Percentiles rank a stretch among this genome's conserved stretches.
These are phyloP conservation scores for Hypoxylon sp. DNA, from an alignment of 2,329 filamentous ascomycete genomes.

Conservation along the genomic window DNA sequence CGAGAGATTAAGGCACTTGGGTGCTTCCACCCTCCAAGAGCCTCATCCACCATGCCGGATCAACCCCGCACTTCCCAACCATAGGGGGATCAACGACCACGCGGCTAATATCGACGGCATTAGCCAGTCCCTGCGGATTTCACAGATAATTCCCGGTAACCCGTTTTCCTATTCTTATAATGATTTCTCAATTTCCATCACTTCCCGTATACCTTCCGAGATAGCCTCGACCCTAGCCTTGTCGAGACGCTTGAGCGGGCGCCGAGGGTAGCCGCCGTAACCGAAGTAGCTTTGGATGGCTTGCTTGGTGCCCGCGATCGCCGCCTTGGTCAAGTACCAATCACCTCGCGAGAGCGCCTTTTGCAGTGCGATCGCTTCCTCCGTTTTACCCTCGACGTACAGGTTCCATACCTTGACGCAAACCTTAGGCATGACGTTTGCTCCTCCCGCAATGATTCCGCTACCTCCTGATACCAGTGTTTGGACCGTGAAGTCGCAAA, in stretches of 20 bases:
- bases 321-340: slow-evolving; percentile 85
- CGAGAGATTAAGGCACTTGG: slow-evolving; percentile 9
- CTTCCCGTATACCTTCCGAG: slow-evolving; percentile 69
- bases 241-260: slow-evolving; percentile 76
- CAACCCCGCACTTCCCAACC: slow-evolving; percentile 44
- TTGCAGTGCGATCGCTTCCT: slow-evolving; percentile 81
- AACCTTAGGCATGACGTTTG: slow-evolving; percentile 86
- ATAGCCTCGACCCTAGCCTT: slow-evolving; percentile 66
- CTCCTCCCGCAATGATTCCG: slow-evolving; percentile 87
- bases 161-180: slow-evolving; percentile 59
- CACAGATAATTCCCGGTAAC: slow-evolving; percentile 37
- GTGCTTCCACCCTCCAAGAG: slow-evolving; percentile 39
- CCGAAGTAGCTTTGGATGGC: slow-evolving; percentile 84
- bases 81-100: slow-evolving; percentile 41
- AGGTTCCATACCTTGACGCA: slow-evolving; percentile 84
- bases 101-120: slow-evolving; percentile 46
- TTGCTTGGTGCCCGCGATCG: slow-evolving; percentile 87
- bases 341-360: slow-evolving; percentile 82
- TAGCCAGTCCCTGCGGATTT: slow-evolving; percentile 41
- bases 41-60: slow-evolving; percentile 46
- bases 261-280: slow-evolving; percentile 81
- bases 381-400: slow-evolving; percentile 77
- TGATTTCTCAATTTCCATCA: slow-evolving; percentile 73
- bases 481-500: slow-evolving; percentile 88
- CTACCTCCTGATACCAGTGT: slow-evolving; percentile 82